phyloP scores from a whole-genome alignment of 768 basidiomycete species.

The Sistotremastrum niveocremeum region DNA sequence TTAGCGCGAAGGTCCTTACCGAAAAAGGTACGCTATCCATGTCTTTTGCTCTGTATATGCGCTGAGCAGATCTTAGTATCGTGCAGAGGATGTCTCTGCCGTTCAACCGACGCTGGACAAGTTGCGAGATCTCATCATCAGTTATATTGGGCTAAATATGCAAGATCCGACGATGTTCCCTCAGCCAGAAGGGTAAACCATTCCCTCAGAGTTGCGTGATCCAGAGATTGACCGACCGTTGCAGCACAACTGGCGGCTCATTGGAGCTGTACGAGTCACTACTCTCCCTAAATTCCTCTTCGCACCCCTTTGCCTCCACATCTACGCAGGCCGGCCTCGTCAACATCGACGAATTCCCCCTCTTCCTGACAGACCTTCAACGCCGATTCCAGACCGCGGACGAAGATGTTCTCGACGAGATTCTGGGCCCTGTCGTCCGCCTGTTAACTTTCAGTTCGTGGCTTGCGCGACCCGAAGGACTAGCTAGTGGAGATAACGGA shows the following conservation, averaged over 20 bases:
- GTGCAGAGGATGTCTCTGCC: constrained; percentile 44
- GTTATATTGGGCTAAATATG: constrained; percentile 76
- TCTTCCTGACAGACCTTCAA: constrained; percentile 74
- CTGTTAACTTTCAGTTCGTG: constrained; percentile 50
- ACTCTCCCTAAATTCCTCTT: constrained; percentile 58
- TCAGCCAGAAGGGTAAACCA: constrained; percentile 59
- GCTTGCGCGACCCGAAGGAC: constrained; percentile 50
- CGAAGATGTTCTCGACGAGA: constrained; percentile 44
- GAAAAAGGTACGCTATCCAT: constrained; percentile 41
- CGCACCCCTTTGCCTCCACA: constrained; percentile 42
- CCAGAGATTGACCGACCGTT: neutral
- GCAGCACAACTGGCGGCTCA: constrained; percentile 59
- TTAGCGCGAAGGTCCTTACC: constrained; percentile 34
- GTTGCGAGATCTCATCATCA: constrained; percentile 69
- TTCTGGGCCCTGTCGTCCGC: constrained; percentile 65
- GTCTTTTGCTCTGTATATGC: neutral
- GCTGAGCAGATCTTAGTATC: constrained; percentile 23
- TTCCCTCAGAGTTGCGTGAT: neutral
- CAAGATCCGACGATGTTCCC: constrained; percentile 95
- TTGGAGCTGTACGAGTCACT: constrained; percentile 75
- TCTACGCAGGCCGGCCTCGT: constrained; percentile 37
- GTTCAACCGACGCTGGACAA: constrained; percentile 59
- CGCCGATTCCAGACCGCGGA: constrained; percentile 67
- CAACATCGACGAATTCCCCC: constrained; percentile 53
- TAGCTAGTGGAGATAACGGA: constrained; percentile 56